A percentile compares a stretch with the other conserved stretches of the same genome.
Conservation (phyloP, 2,329 filamentous ascomycete species). For the Pseudogymnoascus sp. region DNA sequence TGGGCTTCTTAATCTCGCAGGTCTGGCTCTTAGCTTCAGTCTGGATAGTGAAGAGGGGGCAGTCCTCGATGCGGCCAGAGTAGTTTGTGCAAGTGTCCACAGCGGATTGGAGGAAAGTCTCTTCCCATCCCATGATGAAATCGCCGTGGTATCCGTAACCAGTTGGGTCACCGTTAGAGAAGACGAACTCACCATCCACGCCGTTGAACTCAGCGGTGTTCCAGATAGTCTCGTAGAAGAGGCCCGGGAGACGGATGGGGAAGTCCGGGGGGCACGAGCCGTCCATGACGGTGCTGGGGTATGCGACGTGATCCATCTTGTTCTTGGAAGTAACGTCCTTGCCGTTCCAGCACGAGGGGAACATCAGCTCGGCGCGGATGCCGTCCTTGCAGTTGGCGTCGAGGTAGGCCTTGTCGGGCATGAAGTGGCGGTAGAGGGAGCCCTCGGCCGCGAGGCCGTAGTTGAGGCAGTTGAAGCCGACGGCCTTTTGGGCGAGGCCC, state of each 20-base stretch:
- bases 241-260: constrained; percentile 58
- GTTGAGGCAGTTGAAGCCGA: constrained; percentile 95
- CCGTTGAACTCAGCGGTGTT: constrained; percentile 58
- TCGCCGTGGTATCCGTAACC: constrained; percentile 73
- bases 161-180: constrained; percentile 71
- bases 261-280: constrained; percentile 67
- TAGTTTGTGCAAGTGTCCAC: constrained; percentile 65
- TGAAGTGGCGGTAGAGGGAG: constrained; percentile 70
- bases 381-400: constrained; percentile 78
- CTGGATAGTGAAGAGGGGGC: constrained; percentile 66
- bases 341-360: constrained; percentile 85
- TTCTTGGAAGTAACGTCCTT: constrained; percentile 46
- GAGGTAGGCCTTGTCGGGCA: constrained; percentile 72
- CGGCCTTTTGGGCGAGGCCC: constrained; percentile 66
- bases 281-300: constrained; percentile 66
- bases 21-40: constrained; percentile 41
- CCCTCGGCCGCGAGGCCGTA: constrained; percentile 59
- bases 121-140: constrained; percentile 73
- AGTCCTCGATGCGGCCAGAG: constrained; percentile 64
- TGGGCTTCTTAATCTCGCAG: constrained; percentile 53
- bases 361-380: constrained; percentile 75
- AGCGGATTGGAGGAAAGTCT: constrained; percentile 60
- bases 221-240: constrained; percentile 86
- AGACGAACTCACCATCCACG: constrained; percentile 59
- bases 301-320: constrained; percentile 63